phyloP scores from a whole-genome alignment of 768 basidiomycete species.

The Amanita pallidorosea region DNA sequence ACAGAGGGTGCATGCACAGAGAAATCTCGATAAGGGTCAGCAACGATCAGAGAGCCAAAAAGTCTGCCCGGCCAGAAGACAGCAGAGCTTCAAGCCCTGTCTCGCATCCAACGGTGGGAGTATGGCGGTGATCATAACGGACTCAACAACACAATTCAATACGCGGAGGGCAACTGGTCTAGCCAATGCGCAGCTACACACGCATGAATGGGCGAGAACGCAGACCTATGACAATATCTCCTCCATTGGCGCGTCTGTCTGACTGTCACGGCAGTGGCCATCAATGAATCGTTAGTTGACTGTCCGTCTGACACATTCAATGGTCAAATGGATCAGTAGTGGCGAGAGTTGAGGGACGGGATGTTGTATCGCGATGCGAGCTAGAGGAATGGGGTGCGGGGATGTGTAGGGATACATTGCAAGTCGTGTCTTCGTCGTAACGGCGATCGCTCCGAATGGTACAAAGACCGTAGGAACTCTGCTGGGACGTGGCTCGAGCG shows the following conservation, averaged over 20 bases:
- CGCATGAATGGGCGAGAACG: slow-evolving; percentile 4
- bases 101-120: not conserved
- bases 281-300: not conserved
- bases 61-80: not conserved
- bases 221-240: not conserved
- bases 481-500: not conserved
- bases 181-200: slow-evolving; percentile 5
- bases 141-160: not conserved
- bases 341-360: not conserved
- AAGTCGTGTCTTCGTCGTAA: slow-evolving; percentile 8
- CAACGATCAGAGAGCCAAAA: not conserved
- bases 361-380: not conserved
- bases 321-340: not conserved
- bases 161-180: not conserved
- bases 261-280: not conserved
- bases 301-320: not conserved
- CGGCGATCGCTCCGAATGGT: slow-evolving; percentile 1
- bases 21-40: not conserved
- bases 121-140: not conserved
- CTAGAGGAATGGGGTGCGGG: not conserved
- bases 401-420: slow-evolving; percentile 3
- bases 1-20: not conserved
- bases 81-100: slow-evolving; percentile 1
- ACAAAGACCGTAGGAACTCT: slow-evolving; percentile 2
- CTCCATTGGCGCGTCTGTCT: not conserved